Evolutionary conservation across 2,329 filamentous ascomycete species (phyloP).

Genomic region (Sclerotinia spermophila): DNA sequence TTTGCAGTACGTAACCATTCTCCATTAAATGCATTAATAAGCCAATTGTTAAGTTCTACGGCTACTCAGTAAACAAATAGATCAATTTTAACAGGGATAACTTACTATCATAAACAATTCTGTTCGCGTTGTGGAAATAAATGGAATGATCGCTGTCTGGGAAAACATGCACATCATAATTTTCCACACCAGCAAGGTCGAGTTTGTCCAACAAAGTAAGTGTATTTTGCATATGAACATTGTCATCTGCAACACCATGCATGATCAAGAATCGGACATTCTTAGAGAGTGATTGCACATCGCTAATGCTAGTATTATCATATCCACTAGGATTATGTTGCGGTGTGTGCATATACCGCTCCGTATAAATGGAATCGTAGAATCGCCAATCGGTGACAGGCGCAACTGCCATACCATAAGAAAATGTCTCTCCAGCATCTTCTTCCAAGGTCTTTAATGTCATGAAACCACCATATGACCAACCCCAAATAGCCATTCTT

Average conservation of each 20-base stretch:
- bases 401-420: conserved; percentile 96
- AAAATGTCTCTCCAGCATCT: conserved; percentile 85
- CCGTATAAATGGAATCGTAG: conserved; percentile 92
- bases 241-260: conserved; percentile 96
- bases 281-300: conserved; percentile 67
- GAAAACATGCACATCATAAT: conserved; percentile 96
- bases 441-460: conserved; percentile 91
- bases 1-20: conserved; percentile 66
- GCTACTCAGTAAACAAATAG: too few relatives aligned
- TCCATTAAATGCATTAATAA: conserved; percentile 96
- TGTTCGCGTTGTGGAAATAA: conserved; percentile 88
- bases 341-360: conserved; percentile 95
- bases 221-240: conserved; percentile 95
- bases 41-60: conserved; percentile 78
- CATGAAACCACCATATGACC: conserved; percentile 96
- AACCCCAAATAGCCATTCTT: conserved; percentile 93
- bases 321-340: conserved; percentile 79
- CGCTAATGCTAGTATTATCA: conserved; percentile 66
- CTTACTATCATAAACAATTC: conserved; percentile 90
- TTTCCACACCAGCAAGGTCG: conserved; percentile 76
- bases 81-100: conserved; percentile 29
- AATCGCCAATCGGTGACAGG: conserved; percentile 98
- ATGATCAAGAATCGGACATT: conserved; percentile 90
- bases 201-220: conserved; percentile 82
- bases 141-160: conserved; percentile 96